Conservation (phyloP, 2,329 filamentous ascomycete species). For the Mycocentrospora acerina region DNA sequence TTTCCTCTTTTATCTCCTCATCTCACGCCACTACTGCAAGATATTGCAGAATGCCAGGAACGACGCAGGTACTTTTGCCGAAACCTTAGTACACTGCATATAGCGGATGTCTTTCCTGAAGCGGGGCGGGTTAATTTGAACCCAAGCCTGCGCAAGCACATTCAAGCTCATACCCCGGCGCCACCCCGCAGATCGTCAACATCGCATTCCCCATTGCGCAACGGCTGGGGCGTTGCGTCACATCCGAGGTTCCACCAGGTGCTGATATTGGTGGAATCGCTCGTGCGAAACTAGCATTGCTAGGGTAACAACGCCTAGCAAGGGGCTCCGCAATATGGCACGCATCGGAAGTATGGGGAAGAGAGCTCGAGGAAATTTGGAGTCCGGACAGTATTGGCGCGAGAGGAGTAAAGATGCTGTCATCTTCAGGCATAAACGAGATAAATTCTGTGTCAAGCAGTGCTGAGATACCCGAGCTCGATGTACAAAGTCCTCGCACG, state of each 20-base stretch:
- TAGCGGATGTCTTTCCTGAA: constrained; percentile 15
- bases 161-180: constrained; percentile 12
- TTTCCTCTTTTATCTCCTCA: no score
- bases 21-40: no score
- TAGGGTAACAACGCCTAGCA: constrained; percentile 4
- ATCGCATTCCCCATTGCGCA: constrained; percentile 6
- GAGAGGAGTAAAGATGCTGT: constrained; percentile 8
- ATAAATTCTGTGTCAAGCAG: background rate
- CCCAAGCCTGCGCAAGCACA: constrained; percentile 19
- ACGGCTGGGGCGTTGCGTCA: constrained; percentile 16
- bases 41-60: no score
- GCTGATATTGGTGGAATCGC: constrained; percentile 11
- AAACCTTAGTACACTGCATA: no score
- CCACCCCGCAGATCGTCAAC: constrained; percentile 19
- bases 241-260: constrained; percentile 3
- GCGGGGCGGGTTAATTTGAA: constrained; percentile 6
- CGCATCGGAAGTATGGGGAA: constrained; percentile 8
- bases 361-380: constrained; percentile 1
- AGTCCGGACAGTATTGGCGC: constrained; percentile 13
- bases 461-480: constrained; percentile 6
- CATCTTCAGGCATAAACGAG: constrained; percentile 9
- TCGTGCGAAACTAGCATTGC: constrained; percentile 5
- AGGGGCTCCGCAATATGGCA: constrained; percentile 2
- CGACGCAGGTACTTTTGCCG: no score
- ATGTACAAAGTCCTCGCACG: constrained; percentile 7